Evolutionary conservation across 805 yeast species (phyloP).

Genomic region (Yamadazyma kitorensis): DNA sequence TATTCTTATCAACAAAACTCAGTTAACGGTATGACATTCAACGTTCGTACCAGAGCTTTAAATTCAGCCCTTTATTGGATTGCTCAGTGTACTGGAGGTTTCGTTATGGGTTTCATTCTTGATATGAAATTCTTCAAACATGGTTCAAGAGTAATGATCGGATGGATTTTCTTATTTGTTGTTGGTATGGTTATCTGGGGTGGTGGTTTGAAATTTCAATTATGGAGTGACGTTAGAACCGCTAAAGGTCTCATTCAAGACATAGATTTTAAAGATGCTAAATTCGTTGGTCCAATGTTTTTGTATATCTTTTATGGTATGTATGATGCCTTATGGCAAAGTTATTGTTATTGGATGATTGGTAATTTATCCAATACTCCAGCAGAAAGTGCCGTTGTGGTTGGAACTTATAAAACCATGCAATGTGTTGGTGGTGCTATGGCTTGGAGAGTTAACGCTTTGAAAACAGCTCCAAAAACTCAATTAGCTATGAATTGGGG

Average conservation of each 20-base stretch:
- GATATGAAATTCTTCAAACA: conserved; percentile 10
- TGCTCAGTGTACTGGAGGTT: conserved; percentile 13
- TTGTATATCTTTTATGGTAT: conserved; percentile 55
- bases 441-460: conserved; percentile 2
- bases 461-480: too few relatives aligned
- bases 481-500: conserved; percentile 6
- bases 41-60: conserved; percentile 14
- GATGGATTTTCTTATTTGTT: conserved; percentile 5
- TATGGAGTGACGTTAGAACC: conserved; percentile 6
- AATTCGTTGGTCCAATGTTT: conserved; percentile 51
- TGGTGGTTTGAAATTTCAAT: conserved; percentile 11
- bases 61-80: conserved; percentile 15
- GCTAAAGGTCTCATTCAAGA: conserved; percentile 22
- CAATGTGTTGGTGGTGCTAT: conserved; percentile 3
- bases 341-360: conserved; percentile 13
- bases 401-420: conserved; percentile 1
- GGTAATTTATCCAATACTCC: conserved; percentile 13
- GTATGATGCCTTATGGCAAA: conserved; percentile 39
- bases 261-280: conserved; percentile 41
- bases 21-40: conserved; percentile 12
- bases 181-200: conserved; percentile 9
- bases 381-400: too few relatives aligned
- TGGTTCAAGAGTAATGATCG: conserved; percentile 12
- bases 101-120: conserved; percentile 7
- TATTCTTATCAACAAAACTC: conserved; percentile 12